Evolutionary conservation across 257 asterid genomes (phyloP).

Genomic region (Nicotiana undulata): DNA sequence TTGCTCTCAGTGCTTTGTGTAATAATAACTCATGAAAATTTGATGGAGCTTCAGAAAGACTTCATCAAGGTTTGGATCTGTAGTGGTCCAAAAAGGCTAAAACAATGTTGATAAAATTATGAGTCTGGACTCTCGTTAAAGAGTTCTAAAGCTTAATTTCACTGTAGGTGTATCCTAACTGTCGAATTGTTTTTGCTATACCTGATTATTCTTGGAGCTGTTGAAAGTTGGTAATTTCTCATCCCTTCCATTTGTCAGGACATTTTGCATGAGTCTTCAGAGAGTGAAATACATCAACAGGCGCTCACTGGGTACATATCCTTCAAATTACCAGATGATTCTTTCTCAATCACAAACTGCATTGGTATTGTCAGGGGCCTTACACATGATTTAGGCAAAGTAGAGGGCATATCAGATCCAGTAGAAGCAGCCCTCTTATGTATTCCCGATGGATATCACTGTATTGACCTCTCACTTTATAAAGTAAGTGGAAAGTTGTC

Average conservation of each 20-base stretch:
- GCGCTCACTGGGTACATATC: conserved; percentile 54
- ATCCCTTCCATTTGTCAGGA: conserved; percentile 36
- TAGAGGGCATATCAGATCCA: conserved; percentile 31
- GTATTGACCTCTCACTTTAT: conserved; percentile 77
- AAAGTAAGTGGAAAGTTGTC: conserved; percentile 37
- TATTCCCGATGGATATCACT: conserved; percentile 70
- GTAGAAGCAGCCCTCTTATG: conserved; percentile 57
- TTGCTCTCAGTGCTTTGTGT: background rate
- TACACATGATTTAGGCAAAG: conserved; percentile 35
- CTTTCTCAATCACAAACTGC: conserved; percentile 56
- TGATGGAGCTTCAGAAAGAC: background rate
- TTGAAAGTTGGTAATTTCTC: background rate
- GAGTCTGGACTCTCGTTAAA: background rate
- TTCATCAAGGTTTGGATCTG: background rate
- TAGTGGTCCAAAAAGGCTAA: background rate
- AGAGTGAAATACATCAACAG: conserved; percentile 25
- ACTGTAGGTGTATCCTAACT: background rate
- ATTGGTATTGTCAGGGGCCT: conserved; percentile 69
- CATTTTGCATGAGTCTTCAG: conserved; percentile 22
- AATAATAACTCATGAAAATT: background rate
- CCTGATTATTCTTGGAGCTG: background rate
- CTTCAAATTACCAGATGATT: conserved; percentile 68
- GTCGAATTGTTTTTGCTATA: background rate
- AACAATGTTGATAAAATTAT: background rate
- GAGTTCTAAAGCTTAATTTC: background rate